Conservation (phyloP, 208 protist species). For the Leptomonas seymouri region DNA sequence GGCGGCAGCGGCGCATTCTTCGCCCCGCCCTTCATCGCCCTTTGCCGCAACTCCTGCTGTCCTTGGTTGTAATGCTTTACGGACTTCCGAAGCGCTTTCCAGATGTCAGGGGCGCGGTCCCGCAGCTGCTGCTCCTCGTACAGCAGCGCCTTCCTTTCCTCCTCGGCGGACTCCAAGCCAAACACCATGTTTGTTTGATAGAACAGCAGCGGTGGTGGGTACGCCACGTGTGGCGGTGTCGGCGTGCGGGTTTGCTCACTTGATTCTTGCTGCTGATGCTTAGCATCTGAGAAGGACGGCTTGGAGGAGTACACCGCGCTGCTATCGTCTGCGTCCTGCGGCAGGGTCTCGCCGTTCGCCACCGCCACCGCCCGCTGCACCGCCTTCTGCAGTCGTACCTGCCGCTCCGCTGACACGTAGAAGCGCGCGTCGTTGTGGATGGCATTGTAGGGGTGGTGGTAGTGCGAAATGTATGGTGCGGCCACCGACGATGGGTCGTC, state of each 20-base stretch:
- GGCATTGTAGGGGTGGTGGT: conserved; percentile 43
- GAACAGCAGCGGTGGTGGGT: conserved; percentile 19
- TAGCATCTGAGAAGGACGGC: background rate
- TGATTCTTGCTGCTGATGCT: background rate
- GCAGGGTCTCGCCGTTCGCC: conserved; percentile 17
- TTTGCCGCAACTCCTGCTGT: conserved; percentile 18
- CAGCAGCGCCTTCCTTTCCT: conserved; percentile 39
- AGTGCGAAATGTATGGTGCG: conserved; percentile 21
- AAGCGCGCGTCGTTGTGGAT: conserved; percentile 40
- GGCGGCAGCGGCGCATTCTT: conserved; percentile 10
- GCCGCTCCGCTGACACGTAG: conserved; percentile 18
- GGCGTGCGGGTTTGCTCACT: conserved; percentile 7
- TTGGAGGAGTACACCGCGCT: conserved; percentile 13
- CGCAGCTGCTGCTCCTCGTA: conserved; percentile 37
- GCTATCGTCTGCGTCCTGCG: background rate
- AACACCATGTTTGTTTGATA: conserved; percentile 23
- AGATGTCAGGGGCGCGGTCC: conserved; percentile 43
- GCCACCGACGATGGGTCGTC: background rate
- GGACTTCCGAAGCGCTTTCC: conserved; percentile 43
- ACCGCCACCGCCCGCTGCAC: conserved; percentile 16
- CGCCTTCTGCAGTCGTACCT: conserved; percentile 14
- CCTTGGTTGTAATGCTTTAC: conserved; percentile 50
- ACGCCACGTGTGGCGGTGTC: conserved; percentile 6
- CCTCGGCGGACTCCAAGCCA: conserved; percentile 40
- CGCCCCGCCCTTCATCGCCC: conserved; percentile 16